Conservation (phyloP, 2,329 filamentous ascomycete species). For the Cercospora sp. region DNA sequence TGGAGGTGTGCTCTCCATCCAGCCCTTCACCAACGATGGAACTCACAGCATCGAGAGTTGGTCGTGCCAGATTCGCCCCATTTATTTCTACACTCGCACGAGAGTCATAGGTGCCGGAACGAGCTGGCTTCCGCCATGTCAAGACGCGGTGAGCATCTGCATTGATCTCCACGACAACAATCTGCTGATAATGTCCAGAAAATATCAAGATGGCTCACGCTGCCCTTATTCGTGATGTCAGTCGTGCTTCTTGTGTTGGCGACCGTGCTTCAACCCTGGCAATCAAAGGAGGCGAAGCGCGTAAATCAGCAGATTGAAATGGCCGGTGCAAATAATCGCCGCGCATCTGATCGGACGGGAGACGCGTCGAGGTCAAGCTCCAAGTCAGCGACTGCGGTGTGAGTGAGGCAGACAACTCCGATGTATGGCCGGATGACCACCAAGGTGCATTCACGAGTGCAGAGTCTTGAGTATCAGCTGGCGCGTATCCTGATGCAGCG, state of each 20-base stretch:
- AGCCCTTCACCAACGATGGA: no score
- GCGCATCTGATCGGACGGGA: background rate
- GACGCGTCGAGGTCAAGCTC: background rate
- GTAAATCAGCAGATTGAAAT: background rate
- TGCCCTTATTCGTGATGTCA: background rate
- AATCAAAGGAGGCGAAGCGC: background rate
- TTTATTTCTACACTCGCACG: no score
- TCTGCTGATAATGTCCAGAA: background rate
- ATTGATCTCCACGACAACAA: no score
- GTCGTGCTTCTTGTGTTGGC: background rate
- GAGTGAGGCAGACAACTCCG: background rate
- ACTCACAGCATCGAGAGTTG: no score
- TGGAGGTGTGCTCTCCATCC: no score
- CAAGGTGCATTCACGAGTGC: background rate
- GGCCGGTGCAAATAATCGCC: background rate
- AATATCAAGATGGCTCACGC: background rate
- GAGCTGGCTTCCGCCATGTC: background rate
- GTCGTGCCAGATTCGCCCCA: no score
- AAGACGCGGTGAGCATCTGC: background rate
- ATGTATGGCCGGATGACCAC: background rate
- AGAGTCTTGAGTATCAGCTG: background rate
- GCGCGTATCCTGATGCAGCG: background rate
- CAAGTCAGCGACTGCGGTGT: background rate
- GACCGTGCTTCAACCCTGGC: background rate
- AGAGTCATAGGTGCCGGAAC: no score